Base-by-base conservation (phyloP, 1,284 basidiomycete genomes). In the Puccinia coronata region DNA sequence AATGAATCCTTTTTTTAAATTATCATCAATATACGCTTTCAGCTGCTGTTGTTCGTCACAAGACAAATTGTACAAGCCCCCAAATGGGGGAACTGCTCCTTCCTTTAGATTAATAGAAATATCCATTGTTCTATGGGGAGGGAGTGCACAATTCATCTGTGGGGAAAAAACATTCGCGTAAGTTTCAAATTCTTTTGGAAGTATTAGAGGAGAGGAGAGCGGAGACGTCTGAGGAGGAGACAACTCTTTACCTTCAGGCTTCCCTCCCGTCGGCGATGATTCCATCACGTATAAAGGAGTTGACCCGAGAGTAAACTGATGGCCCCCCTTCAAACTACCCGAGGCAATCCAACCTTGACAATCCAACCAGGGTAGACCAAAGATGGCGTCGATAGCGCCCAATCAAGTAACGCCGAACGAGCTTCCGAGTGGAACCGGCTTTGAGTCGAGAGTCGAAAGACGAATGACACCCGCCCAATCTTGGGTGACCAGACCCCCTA, bases 291-390 rank as follows among this genome's bases (percentile, higher is more conserved):
- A n/a, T n/a, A n/a, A n/a, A n/a, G n/a, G n/a, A n/a, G n/a, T n/a
- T n/a, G n/a, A n/a, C n/a, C n/a, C n/a, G n/a, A n/a, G n/a, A n/a
- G n/a, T n/a, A n/a, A n/a, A n/a, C n/a, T n/a, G n/a, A n/a, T n/a
- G n/a, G n/a, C n/a, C n/a, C n/a, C n/a, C n/a, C n/a, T n/a, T n/a
- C n/a, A n/a, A n/a, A n/a, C n/a, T n/a, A n/a, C 41, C 65, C 36
- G 20, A n/a, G 43, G 36, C n/a, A 25, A 8, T 41, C 65, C 65
- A 25, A 36, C 65, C 34, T 39, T 6, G 3, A 28, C n/a, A 4
- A 57, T 74, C 51, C 39, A 78, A 70, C 76, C 63, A 78, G n/a
- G n/a, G n/a, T n/a, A n/a, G n/a, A n/a, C n/a, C 77, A 31, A 79
- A 79, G 34, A 79, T 79, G n/a, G 43, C 49, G 34, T 79, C 77